Evolutionary conservation across 768 basidiomycete species (phyloP), one percentile per base, ranked within the genome.

Genomic region (Auricularia sp.): DNA sequence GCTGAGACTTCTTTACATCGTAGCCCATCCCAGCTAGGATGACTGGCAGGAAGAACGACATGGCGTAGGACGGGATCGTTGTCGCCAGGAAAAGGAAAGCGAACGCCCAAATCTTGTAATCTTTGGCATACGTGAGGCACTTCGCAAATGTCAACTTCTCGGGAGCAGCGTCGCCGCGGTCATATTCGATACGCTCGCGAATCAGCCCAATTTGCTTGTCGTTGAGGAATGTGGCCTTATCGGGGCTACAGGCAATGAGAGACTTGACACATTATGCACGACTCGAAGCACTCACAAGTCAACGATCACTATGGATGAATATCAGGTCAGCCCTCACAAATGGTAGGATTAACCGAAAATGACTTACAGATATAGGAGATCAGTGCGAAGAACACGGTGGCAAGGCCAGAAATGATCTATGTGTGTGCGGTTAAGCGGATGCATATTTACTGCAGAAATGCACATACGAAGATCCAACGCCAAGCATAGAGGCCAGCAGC

Each of bases 161-260:
- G 44, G 67, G 65, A 16, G 51, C 64, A 61, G 67, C 66, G 64
- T 75, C 73, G n/a, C 69, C 70, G 63, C 73, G 69, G 65, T 75
- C 73, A 34, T 61, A 61, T 42, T 73, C 66, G 58, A 75, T 65
- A 36, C 72, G 65, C 14, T 65, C 65, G 37, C 70, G 67, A 34
- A 72, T 62, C 54, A 71, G 69, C 6, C 34, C 62, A 14, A 67
- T 71, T 65, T 75, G 67, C 18, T 72, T 69, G 3, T 58, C 62
- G 3, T 64, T 66, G 34, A 75, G 67, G 68, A 73, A 75, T 34
- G 63, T 69, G 64, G 65, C 67, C 67, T 73, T 75, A 45, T 73
- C 73, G 24, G 73, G 69, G 70, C 56, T 59, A 54, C 54, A 29
- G 34, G 56, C 13, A 7, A 7, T 14, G 14, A 59, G 29, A 29